Evolutionary conservation across 352 stramenopile genomes (phyloP).

Genomic region (Pythium oligandrum): DNA sequence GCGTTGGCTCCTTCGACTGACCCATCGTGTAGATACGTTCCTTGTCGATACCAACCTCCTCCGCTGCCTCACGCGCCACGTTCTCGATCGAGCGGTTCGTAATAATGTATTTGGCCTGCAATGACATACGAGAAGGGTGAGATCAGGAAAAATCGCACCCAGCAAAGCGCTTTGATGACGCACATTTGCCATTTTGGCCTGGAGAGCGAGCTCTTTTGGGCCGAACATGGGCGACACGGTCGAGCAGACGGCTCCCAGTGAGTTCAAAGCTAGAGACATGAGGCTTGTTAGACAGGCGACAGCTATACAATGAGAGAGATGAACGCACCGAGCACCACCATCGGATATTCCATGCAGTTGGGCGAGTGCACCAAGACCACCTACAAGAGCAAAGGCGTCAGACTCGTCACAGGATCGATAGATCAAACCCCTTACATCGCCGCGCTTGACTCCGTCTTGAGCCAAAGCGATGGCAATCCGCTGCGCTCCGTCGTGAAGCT

Average conservation of each 20-base stretch:
- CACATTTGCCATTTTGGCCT: conserved; percentile 39
- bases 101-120: conserved; percentile 4
- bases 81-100: conserved; percentile 6
- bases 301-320: conserved; percentile 11
- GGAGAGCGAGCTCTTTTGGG: conserved; percentile 37
- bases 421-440: conserved; percentile 27
- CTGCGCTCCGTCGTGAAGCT: conserved; percentile 33
- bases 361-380: conserved; percentile 54
- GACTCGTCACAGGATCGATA: not conserved
- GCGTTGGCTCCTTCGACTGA: conserved; percentile 6
- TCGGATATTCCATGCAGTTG: conserved; percentile 65
- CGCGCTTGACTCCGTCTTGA: conserved; percentile 41
- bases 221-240: conserved; percentile 51
- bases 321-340: conserved; percentile 39
- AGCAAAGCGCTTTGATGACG: not conserved
- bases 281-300: not conserved
- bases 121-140: not conserved
- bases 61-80: conserved; percentile 1
- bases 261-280: conserved; percentile 26
- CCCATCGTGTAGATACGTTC: conserved; percentile 52
- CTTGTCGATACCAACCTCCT: conserved; percentile 8
- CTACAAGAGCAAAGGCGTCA: conserved; percentile 16
- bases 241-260: conserved; percentile 49
- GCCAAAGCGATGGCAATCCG: conserved; percentile 41
- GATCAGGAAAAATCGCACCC: not conserved